Percentiles rank a stretch among this genome's conserved stretches.
phyloP scores from a whole-genome alignment of 257 asterid species.

The Pogostemon cablin region DNA sequence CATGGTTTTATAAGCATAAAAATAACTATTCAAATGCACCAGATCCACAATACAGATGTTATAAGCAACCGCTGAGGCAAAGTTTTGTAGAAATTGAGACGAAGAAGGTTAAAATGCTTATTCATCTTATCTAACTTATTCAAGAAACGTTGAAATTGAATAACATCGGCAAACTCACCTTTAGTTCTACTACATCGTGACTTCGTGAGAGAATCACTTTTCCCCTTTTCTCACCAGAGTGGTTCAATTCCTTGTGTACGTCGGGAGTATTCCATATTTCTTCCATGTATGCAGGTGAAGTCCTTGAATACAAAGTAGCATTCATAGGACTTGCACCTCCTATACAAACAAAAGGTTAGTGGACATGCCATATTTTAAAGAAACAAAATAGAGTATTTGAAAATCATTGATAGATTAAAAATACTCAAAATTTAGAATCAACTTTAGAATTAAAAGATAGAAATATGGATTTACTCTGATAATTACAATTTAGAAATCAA shows the following conservation, averaged over 20 bases:
- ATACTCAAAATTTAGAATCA: too few species aligned
- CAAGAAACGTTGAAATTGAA: not conserved
- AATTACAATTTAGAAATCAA: too few species aligned
- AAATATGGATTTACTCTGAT: too few species aligned
- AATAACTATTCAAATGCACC: slow-evolving; percentile 4
- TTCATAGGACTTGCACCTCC: slow-evolving; percentile 41
- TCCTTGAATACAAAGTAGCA: slow-evolving; percentile 86
- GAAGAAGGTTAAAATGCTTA: not conserved
- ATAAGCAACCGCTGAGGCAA: not conserved
- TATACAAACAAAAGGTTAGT: slow-evolving; percentile 28
- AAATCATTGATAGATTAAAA: too few species aligned
- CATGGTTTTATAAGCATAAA: not conserved
- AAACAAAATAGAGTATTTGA: not conserved
- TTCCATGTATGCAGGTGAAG: slow-evolving; percentile 85
- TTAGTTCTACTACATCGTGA: slow-evolving; percentile 68
- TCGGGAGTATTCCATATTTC: slow-evolving; percentile 72
- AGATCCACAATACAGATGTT: not conserved
- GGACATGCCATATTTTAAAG: slow-evolving; percentile 7
- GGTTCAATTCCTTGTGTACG: slow-evolving; percentile 83
- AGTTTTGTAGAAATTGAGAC: not conserved
- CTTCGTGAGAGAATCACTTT: slow-evolving; percentile 81
- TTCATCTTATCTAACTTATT: not conserved
- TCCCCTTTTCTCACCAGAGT: slow-evolving; percentile 77
- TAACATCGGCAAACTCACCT: slow-evolving; percentile 51
- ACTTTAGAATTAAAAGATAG: too few species aligned